Conservation (phyloP, 108 stramenopile species). For the Cylindrotheca closterium region DNA sequence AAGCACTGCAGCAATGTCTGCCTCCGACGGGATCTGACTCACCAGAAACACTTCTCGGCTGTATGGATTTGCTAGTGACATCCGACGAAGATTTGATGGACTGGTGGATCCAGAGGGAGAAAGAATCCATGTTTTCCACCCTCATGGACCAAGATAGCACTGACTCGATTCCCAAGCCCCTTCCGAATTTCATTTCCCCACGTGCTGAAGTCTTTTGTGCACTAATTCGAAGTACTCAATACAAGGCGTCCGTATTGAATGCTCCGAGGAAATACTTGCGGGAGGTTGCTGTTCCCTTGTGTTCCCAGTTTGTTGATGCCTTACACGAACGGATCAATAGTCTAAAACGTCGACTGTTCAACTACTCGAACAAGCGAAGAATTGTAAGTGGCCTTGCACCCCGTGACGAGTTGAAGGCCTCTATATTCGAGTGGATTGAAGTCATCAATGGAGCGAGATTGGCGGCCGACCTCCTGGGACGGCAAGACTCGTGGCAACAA, state of each 20-base stretch:
- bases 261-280: slow-evolving; percentile 45
- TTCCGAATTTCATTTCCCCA: slow-evolving; percentile 37
- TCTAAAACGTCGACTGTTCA: slow-evolving; percentile 2
- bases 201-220: slow-evolving; percentile 71
- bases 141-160: slow-evolving; percentile 34
- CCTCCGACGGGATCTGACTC: slow-evolving; percentile 6
- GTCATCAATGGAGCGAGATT: slow-evolving; percentile 68
- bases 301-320: slow-evolving; percentile 66
- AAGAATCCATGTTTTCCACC: slow-evolving; percentile 56
- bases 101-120: slow-evolving; percentile 79
- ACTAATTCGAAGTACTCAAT: slow-evolving; percentile 58
- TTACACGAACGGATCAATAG: slow-evolving; percentile 54
- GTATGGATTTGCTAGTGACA: slow-evolving; percentile 56
- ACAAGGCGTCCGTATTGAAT: slow-evolving; percentile 56
- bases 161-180: neutral
- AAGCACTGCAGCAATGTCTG: slow-evolving; percentile 6
- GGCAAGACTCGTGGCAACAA: slow-evolving; percentile 13
- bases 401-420: slow-evolving; percentile 33
- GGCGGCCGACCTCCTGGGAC: slow-evolving; percentile 36
- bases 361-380: neutral
- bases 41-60: slow-evolving; percentile 12
- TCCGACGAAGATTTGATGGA: slow-evolving; percentile 48
- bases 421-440: slow-evolving; percentile 66
- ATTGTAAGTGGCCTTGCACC: slow-evolving; percentile 8
- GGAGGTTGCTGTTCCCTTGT: slow-evolving; percentile 63